phyloP scores from a whole-genome alignment of 345 rosid genomes.

The Moricandia arvensis region DNA sequence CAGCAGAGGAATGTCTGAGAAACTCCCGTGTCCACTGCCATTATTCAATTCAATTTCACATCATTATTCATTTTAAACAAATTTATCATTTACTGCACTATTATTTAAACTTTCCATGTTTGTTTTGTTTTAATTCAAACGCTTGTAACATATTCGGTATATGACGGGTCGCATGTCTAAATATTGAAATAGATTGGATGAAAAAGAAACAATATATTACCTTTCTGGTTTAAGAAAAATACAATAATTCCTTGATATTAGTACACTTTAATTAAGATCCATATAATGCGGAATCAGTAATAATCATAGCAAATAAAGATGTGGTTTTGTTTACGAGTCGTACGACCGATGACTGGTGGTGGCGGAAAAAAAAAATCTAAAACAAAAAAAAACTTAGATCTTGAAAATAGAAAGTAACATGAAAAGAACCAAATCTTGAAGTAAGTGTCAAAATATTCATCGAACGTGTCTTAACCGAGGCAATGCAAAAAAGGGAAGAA shows the following conservation, averaged over 20 bases:
- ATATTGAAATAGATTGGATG: constrained; percentile 1
- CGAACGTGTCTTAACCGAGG: constrained; percentile 13
- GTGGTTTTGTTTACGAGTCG: constrained; percentile 22
- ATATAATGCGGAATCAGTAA: constrained; percentile 30
- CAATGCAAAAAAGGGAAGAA: neutral
- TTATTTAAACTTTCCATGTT: neutral
- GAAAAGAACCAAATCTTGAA: constrained; percentile 9
- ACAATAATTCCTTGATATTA: neutral
- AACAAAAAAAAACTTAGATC: too few species aligned
- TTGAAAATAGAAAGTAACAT: too few species aligned
- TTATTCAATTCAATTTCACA: constrained; percentile 19
- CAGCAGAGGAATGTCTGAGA: constrained; percentile 56
- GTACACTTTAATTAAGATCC: constrained; percentile 26
- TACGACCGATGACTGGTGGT: constrained; percentile 11
- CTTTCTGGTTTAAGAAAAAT: neutral
- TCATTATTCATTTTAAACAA: constrained; percentile 5
- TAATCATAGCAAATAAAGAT: neutral
- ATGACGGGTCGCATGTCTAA: constrained; percentile 8
- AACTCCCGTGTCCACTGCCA: constrained; percentile 82
- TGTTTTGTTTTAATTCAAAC: neutral
- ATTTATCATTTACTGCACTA: neutral
- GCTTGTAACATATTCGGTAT: too few species aligned
- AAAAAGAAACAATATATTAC: neutral
- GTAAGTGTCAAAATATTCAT: constrained; percentile 1
- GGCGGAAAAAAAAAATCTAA: neutral